Evolutionary conservation across 164 flowering plant species (phyloP).

Genomic region (Santalum album): DNA sequence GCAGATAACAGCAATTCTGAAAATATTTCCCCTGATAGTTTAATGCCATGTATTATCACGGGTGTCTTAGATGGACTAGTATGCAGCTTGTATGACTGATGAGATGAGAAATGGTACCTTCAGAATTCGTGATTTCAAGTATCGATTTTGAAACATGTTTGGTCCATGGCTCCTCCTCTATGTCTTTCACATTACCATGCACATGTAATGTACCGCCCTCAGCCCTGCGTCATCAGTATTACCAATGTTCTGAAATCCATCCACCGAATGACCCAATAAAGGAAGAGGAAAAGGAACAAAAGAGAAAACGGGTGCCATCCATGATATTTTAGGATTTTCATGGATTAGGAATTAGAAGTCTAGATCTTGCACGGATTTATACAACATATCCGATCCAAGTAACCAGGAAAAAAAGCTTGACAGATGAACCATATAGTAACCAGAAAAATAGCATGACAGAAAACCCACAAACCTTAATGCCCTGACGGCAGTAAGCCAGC

Average conservation of each 20-base stretch:
- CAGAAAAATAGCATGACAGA: not conserved
- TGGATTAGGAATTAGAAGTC: too few relatives aligned
- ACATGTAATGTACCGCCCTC: constrained; percentile 82
- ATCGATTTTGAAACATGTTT: constrained; percentile 46
- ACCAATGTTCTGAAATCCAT: not conserved
- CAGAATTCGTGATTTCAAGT: constrained; percentile 50
- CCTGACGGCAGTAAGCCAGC: constrained; percentile 90
- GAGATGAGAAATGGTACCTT: constrained; percentile 42
- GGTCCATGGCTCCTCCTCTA: constrained; percentile 67
- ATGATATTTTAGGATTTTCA: too few relatives aligned
- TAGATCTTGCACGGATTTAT: too few relatives aligned
- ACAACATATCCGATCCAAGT: too few relatives aligned
- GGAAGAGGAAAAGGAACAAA: too few relatives aligned
- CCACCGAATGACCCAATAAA: too few relatives aligned
- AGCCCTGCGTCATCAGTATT: constrained; percentile 29
- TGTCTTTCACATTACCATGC: constrained; percentile 83
- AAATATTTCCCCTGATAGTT: too few relatives aligned
- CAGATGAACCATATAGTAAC: too few relatives aligned
- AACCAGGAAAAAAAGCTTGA: too few relatives aligned
- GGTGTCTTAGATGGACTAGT: not conserved
- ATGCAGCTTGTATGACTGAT: too few relatives aligned
- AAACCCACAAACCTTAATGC: constrained; percentile 57
- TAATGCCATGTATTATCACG: not conserved
- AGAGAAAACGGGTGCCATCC: too few relatives aligned
- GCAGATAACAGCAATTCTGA: constrained; percentile 12